phyloP scores from a whole-genome alignment of 2,329 filamentous ascomycete species.

The Aspergillus novofumigatus region DNA sequence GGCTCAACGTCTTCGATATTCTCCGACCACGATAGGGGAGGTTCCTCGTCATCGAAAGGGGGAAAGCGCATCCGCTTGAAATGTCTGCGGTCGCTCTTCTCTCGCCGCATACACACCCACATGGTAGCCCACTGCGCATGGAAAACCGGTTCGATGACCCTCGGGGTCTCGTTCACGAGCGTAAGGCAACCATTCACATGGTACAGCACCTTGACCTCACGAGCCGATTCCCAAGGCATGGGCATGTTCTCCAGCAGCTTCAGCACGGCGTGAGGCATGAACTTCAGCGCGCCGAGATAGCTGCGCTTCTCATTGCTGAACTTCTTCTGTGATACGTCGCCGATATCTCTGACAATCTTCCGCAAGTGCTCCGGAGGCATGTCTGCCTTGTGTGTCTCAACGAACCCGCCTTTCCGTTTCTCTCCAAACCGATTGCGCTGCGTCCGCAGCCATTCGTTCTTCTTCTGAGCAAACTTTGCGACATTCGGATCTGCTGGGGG shows the following conservation, averaged over 20 bases:
- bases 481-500: slow-evolving; percentile 76
- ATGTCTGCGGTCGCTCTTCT: slow-evolving; percentile 90
- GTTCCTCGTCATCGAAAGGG: slow-evolving; percentile 97
- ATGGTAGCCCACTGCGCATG: slow-evolving; percentile 99
- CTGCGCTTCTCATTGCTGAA: slow-evolving; percentile 98
- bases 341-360: slow-evolving; percentile 97
- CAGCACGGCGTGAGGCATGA: slow-evolving; percentile 97
- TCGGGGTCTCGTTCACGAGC: slow-evolving; percentile 90
- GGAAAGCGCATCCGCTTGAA: slow-evolving; percentile 99
- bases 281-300: slow-evolving; percentile 94
- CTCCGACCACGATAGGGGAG: slow-evolving; percentile 94
- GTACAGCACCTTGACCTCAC: slow-evolving; percentile 96
- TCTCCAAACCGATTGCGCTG: slow-evolving; percentile 93
- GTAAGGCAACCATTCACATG: slow-evolving; percentile 98
- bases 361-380: slow-evolving; percentile 98
- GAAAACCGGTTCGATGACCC: slow-evolving; percentile 96
- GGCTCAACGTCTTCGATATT: slow-evolving; percentile 99
- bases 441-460: slow-evolving; percentile 93
- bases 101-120: slow-evolving; percentile 97
- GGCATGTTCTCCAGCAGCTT: slow-evolving; percentile 99
- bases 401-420: slow-evolving; percentile 93
- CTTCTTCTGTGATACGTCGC: slow-evolving; percentile 98
- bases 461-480: slow-evolving; percentile 97
- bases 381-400: slow-evolving; percentile 96
- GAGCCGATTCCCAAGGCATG: slow-evolving; percentile 97